A percentile compares a stretch with the other conserved stretches of the same genome.
phyloP scores from a whole-genome alignment of 192 early-diverging fungal genomes.

The Gamsiella multidivaricata region DNA sequence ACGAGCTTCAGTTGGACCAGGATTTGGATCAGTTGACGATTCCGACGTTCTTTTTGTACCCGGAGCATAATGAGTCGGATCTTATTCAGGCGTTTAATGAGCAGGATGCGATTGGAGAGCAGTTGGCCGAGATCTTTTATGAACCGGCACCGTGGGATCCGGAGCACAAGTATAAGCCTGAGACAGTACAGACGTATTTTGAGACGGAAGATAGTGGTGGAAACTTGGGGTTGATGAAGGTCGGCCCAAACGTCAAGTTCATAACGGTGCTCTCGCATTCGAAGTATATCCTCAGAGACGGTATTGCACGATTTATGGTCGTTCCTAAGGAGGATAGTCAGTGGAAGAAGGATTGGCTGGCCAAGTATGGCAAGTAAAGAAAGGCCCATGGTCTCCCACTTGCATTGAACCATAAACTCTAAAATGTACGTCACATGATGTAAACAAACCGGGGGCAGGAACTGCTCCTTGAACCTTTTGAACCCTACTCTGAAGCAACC shows the following conservation, averaged over 20 bases:
- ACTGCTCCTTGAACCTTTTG: not conserved
- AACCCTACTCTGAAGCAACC: slow-evolving; percentile 2
- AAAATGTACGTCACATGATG: not conserved
- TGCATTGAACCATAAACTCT: not conserved
- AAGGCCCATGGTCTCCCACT: not conserved
- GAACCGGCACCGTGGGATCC: slow-evolving; percentile 88
- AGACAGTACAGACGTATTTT: slow-evolving; percentile 85
- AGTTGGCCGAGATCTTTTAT: slow-evolving; percentile 85
- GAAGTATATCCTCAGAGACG: slow-evolving; percentile 83
- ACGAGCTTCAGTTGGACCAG: slow-evolving; percentile 69
- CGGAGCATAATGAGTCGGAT: slow-evolving; percentile 92
- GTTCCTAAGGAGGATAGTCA: slow-evolving; percentile 68
- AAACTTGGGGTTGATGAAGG: slow-evolving; percentile 70
- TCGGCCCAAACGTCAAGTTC: slow-evolving; percentile 71
- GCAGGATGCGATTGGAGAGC: slow-evolving; percentile 81
- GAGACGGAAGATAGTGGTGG: slow-evolving; percentile 64
- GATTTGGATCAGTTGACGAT: slow-evolving; percentile 70
- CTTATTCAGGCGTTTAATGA: slow-evolving; percentile 89
- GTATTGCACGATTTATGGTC: slow-evolving; percentile 88
- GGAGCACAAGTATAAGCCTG: slow-evolving; percentile 71
- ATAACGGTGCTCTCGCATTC: slow-evolving; percentile 69
- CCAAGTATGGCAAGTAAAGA: slow-evolving; percentile 47
- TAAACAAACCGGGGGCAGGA: slow-evolving; percentile 12
- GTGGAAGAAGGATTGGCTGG: slow-evolving; percentile 55
- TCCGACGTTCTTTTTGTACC: slow-evolving; percentile 95